A percentile compares a stretch with the other conserved stretches of the same genome.
Conservation (phyloP, 331 rosid species). For the Pyracantha coccinea region DNA sequence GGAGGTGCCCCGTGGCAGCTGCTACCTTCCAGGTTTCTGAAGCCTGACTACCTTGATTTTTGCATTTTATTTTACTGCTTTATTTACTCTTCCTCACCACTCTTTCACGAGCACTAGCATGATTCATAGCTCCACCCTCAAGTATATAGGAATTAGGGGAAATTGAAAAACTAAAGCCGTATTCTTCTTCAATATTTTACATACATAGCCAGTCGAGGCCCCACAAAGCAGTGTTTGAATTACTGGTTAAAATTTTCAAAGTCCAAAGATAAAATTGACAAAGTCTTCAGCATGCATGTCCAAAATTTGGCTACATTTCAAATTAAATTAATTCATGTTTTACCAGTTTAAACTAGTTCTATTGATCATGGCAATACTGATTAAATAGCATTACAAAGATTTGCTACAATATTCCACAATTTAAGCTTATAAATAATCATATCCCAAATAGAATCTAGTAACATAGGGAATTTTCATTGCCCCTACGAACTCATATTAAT, state of each 20-base stretch:
- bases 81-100: neutral
- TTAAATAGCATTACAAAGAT: neutral
- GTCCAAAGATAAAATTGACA: neutral
- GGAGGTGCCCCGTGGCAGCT: neutral
- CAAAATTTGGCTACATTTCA: neutral
- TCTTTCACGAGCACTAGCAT: neutral
- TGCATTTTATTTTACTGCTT: neutral
- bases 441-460: neutral
- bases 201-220: neutral
- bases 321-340: neutral
- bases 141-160: neutral
- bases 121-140: too few relatives aligned
- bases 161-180: neutral
- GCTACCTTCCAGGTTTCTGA: conserved; percentile 4
- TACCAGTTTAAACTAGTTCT: neutral
- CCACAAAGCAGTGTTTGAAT: neutral
- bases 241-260: neutral
- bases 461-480: neutral
- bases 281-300: neutral
- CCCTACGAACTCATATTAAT: neutral
- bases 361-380: neutral
- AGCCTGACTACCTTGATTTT: conserved; percentile 10
- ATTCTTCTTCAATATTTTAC: neutral
- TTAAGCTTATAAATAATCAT: neutral
- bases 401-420: neutral